Evolutionary conservation across 2,329 filamentous ascomycete genomes (phyloP), one percentile per base, ranked within the genome.

Genomic region (Orbilia brochopaga): DNA sequence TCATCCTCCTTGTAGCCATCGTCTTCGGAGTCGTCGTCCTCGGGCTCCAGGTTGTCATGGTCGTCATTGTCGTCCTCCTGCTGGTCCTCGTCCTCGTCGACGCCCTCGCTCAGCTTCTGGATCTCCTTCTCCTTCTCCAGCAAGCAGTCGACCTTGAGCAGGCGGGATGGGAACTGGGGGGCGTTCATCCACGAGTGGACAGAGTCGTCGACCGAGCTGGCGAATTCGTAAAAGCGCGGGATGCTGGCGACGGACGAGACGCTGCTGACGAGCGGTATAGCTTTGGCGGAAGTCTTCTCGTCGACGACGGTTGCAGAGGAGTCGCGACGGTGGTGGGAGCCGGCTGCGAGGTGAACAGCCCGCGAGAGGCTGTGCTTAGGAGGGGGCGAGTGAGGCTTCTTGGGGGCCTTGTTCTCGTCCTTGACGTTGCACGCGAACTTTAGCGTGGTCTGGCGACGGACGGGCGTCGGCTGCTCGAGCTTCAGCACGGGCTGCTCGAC

Each of bases 171-270:
- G 32, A 85, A 85, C 6, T 85, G 83, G 35, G 85, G 83, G 76
- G 90, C 88, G 63, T 89, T 87, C 30, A 95, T 90, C 94, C 94
- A 99, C 76, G 96, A 92, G 66, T 97, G 92, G 73, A 94, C 90
- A 67, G 91, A 87, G 23, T 65, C 60, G 44, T 89, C 84, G 66
- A 87, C 84, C 55, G 90, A 92, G 78, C 89, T 92, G 48, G 91
- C 93, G 79, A 97, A 97, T 77, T 96, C 93, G 78, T 97, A 91
- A 78, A 97, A 97, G 54, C 82, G 86, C 78, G 81, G 87, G 79
- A 66, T 79, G 80, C 42, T 82, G 77, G 56, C 82, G 80, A 19
- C 79, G 66, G 66, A 73, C 72, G 32, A 66, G 52, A 59, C 46
- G 40, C 42, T 59, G 55, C 78, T 53, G 77, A 77, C 37, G 76